Percentiles rank a stretch among this genome's conserved stretches.
These are phyloP conservation scores for Gonium pectorale DNA, from an alignment of 139 green algal genomes.

Conservation along the genomic window DNA sequence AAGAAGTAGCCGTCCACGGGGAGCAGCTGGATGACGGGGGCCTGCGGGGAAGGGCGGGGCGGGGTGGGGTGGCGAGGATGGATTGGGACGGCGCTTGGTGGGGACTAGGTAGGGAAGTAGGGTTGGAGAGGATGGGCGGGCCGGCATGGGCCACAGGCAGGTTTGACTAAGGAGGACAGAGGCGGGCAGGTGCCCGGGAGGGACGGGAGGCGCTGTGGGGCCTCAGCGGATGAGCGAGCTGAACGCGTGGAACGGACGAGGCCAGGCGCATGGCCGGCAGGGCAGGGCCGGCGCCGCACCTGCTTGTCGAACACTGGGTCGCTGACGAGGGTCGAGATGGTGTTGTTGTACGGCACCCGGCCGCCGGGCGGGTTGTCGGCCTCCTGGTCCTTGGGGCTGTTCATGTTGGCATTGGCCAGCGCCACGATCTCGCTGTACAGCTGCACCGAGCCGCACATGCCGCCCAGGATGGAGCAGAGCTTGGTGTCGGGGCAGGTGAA, in stretches of 20 bases:
- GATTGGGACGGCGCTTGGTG: neutral
- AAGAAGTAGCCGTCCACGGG: slow-evolving; percentile 17
- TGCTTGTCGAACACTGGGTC: neutral
- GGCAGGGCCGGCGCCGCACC: too few relatives aligned
- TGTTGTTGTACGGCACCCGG: neutral
- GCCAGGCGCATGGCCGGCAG: too few relatives aligned
- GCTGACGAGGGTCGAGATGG: neutral
- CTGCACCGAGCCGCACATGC: slow-evolving; percentile 8
- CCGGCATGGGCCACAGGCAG: too few relatives aligned
- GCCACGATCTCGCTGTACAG: neutral
- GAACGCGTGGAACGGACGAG: too few relatives aligned
- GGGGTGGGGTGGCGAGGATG: neutral
- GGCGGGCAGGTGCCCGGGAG: too few relatives aligned
- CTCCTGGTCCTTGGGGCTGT: too few relatives aligned
- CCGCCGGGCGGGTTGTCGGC: too few relatives aligned
- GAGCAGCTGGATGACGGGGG: slow-evolving; percentile 30
- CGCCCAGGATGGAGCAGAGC: slow-evolving; percentile 42
- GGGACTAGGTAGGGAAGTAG: neutral
- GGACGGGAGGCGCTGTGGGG: too few relatives aligned
- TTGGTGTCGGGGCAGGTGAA: slow-evolving; percentile 26
- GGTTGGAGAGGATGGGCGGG: too few relatives aligned
- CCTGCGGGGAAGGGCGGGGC: neutral
- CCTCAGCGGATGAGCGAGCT: too few relatives aligned
- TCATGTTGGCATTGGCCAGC: slow-evolving; percentile 7
- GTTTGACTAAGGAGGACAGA: too few relatives aligned